Conservation (phyloP, 805 yeast species). For the Kazachstania martiniae region DNA sequence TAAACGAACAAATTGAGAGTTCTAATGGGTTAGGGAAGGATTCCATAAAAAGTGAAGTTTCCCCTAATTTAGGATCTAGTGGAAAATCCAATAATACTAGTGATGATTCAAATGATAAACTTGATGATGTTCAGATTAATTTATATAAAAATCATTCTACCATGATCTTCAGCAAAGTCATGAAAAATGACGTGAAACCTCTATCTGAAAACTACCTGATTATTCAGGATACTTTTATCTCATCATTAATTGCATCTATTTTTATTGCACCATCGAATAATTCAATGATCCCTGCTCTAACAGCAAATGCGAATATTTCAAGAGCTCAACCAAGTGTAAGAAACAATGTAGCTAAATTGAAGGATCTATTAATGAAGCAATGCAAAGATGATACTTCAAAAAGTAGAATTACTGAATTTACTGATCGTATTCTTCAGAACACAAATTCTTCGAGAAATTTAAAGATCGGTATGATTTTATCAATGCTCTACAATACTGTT, state of each 20-base stretch:
- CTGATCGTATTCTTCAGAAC: constrained; percentile 20
- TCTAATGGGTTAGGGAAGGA: not conserved
- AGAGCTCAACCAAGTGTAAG: constrained; percentile 19
- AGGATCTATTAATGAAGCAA: constrained; percentile 16
- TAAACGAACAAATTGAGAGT: not conserved
- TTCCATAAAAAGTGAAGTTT: too few species aligned
- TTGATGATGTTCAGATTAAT: constrained; percentile 15
- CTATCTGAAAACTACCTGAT: constrained; percentile 25
- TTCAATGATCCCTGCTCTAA: constrained; percentile 22
- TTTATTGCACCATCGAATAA: constrained; percentile 21
- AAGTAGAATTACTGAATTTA: constrained; percentile 18
- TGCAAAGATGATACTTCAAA: constrained; percentile 15
- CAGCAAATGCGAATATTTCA: constrained; percentile 19
- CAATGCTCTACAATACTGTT: constrained; percentile 13
- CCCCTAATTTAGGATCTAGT: too few species aligned
- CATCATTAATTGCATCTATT: constrained; percentile 20
- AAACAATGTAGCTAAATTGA: constrained; percentile 15
- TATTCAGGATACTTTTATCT: constrained; percentile 22
- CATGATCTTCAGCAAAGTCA: constrained; percentile 21
- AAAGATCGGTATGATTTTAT: constrained; percentile 15
- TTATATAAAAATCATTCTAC: constrained; percentile 21
- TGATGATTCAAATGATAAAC: not conserved
- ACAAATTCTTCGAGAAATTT: constrained; percentile 12
- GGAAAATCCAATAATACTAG: not conserved
- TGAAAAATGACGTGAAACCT: constrained; percentile 26